Base-by-base conservation (phyloP, 495 filamentous ascomycete species). In the Glarea lozoyensis region DNA sequence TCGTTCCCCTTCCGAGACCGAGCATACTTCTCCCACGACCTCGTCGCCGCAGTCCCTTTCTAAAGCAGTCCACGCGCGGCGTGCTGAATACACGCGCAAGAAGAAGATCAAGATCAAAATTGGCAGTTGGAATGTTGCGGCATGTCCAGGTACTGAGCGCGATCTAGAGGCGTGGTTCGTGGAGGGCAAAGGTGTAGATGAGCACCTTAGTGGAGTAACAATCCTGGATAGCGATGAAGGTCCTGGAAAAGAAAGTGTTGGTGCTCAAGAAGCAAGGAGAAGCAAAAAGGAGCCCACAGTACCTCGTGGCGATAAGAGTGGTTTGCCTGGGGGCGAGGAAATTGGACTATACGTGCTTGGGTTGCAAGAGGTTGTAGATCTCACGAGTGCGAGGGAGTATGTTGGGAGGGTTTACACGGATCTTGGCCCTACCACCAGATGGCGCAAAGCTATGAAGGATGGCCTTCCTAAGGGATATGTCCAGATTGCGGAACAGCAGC, bases 61-160 rank as follows among this genome's bases (percentile, higher is more conserved):
- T 37, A 61, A 59, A 22, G 67, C 69, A 2, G 66, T 97, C 13
- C 74, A 78, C 56, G 79, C 81, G 10, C 69, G 92, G 31, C 77
- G 79, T 46, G 62, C 76, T 27, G 88, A 96, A 53, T 99, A 88
- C 56, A 81, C 79, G 7, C 73, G 72, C 10, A 72, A 78, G 22
- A 71, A 72, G 42, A 72, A 73, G 21, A 74, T 95, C 41, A 78
- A 76, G 43, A 73, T 97, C 52, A 96, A 94, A 55, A 68, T 96
- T 17, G 92, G 88, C 4, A 81, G 82, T 1, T 99, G 93, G 93
- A 99, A 99, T 62, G 86, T 96, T 20, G 93, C 88, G 6, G 78
- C 83, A 1, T 74, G 81, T 43, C 72, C 80, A 29, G 84, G 81
- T 23, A 89, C 86, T 1, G 88, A 94, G 59, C 81, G 84, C 48